Conservation (phyloP, 495 filamentous ascomycete genomes). For the Polyplosphaeria fusca region DNA sequence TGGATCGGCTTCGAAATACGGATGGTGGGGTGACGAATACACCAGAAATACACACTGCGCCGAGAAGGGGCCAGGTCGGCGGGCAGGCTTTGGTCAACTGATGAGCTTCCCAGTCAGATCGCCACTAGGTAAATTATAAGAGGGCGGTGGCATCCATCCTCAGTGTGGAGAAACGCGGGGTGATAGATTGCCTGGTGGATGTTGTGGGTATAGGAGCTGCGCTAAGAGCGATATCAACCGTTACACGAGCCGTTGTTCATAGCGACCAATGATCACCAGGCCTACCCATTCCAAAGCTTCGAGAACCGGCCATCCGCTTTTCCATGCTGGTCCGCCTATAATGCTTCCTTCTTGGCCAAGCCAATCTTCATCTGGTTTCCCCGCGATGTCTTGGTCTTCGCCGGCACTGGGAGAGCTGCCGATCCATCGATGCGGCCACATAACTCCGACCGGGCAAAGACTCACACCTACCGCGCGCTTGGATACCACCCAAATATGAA, state of each 20-base stretch:
- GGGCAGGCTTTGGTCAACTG: conserved; percentile 28
- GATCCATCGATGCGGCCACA: conserved; percentile 3
- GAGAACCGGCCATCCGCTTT: background rate
- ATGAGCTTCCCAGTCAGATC: conserved; percentile 14
- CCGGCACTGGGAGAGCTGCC: background rate
- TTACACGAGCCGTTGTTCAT: conserved; percentile 14
- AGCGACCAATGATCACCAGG: conserved; percentile 3
- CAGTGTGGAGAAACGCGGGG: conserved; percentile 26
- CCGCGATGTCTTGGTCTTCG: background rate
- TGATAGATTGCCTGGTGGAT: conserved; percentile 13
- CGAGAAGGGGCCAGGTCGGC: conserved; percentile 13
- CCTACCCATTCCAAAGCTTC: background rate
- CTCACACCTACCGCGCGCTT: background rate
- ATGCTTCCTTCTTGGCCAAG: too few species aligned
- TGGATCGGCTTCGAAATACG: conserved; percentile 11
- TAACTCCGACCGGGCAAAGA: background rate
- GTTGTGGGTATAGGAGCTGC: background rate
- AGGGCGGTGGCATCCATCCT: background rate
- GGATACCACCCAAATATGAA: conserved; percentile 6
- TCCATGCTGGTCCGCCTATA: too few species aligned
- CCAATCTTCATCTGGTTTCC: background rate
- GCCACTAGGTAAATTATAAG: conserved; percentile 22
- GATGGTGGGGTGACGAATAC: background rate
- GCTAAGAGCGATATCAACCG: conserved; percentile 10
- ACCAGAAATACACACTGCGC: background rate